Conservation (phyloP, 306 rosid genomes). For the Vigna nakashimae region DNA sequence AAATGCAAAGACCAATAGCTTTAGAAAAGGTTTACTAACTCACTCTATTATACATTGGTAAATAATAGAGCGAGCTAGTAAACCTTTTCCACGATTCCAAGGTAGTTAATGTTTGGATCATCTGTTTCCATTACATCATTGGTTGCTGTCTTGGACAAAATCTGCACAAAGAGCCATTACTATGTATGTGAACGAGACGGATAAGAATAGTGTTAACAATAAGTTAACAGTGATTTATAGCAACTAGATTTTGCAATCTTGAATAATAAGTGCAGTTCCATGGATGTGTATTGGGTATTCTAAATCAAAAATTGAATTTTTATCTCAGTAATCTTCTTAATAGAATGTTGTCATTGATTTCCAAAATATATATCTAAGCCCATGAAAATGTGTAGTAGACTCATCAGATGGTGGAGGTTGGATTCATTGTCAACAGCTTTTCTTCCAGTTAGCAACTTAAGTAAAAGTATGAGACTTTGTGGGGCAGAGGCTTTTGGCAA, state of each 20-base stretch:
- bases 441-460: slow-evolving; percentile 89
- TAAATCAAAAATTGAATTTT: not conserved
- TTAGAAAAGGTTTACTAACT: slow-evolving; percentile 83
- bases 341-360: too few relatives aligned
- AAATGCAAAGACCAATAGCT: slow-evolving; percentile 81
- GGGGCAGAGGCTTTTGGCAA: slow-evolving; percentile 84
- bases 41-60: slow-evolving; percentile 65
- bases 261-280: not conserved
- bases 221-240: not conserved
- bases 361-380: not conserved
- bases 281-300: not conserved
- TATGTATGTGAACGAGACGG: slow-evolving; percentile 4
- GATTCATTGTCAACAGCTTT: slow-evolving; percentile 92
- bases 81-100: slow-evolving; percentile 79
- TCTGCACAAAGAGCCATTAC: slow-evolving; percentile 47
- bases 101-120: slow-evolving; percentile 75
- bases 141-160: slow-evolving; percentile 80
- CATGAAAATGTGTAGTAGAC: slow-evolving; percentile 19
- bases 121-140: slow-evolving; percentile 94
- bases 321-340: not conserved
- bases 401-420: slow-evolving; percentile 89
- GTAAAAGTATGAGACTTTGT: slow-evolving; percentile 81
- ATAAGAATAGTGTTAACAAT: not conserved
- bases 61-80: slow-evolving; percentile 84
- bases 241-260: not conserved